A percentile compares a stretch with the other conserved stretches of the same genome.
Evolutionary conservation across 495 filamentous ascomycete genomes (phyloP).

Genomic region (Mycothermus thermophilus): DNA sequence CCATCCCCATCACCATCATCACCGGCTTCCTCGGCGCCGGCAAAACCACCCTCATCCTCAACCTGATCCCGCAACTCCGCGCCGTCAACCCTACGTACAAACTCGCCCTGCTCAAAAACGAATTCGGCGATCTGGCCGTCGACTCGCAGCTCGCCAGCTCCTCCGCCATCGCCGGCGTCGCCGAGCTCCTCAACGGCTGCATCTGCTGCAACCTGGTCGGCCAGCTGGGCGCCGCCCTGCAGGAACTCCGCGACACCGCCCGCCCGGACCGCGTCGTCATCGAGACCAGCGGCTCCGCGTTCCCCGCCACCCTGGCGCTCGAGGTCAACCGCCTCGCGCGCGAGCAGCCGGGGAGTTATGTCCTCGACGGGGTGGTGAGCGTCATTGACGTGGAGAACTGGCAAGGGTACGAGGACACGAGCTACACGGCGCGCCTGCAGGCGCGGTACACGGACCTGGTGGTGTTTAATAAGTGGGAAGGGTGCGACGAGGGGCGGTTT

Average conservation of each 20-base stretch:
- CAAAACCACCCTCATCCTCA: slow-evolving; percentile 85
- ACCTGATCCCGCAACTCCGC: slow-evolving; percentile 76
- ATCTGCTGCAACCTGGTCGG: slow-evolving; percentile 98
- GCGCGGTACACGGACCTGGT: slow-evolving; percentile 85
- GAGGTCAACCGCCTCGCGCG: slow-evolving; percentile 70
- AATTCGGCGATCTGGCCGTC: slow-evolving; percentile 88
- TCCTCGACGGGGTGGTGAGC: slow-evolving; percentile 78
- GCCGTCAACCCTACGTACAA: slow-evolving; percentile 49
- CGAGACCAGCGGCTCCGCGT: slow-evolving; percentile 80
- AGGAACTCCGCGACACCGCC: slow-evolving; percentile 46
- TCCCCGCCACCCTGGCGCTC: slow-evolving; percentile 82
- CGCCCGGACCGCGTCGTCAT: slow-evolving; percentile 76
- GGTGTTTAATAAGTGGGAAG: slow-evolving; percentile 93
- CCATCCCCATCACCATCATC: slow-evolving; percentile 83
- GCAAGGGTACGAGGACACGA: slow-evolving; percentile 86
- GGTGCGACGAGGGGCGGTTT: slow-evolving; percentile 50
- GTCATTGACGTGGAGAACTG: slow-evolving; percentile 98
- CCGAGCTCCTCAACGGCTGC: slow-evolving; percentile 87
- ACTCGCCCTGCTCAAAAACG: slow-evolving; percentile 93
- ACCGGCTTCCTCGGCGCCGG: slow-evolving; percentile 92
- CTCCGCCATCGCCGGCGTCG: slow-evolving; percentile 71
- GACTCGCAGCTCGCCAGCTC: slow-evolving; percentile 80
- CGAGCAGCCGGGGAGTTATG: slow-evolving; percentile 48
- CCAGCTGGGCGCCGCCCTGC: slow-evolving; percentile 66
- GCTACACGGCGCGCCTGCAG: slow-evolving; percentile 73